These are phyloP conservation scores for Pichia deserticola DNA, from an alignment of 805 yeast genomes.

Conservation along the genomic window DNA sequence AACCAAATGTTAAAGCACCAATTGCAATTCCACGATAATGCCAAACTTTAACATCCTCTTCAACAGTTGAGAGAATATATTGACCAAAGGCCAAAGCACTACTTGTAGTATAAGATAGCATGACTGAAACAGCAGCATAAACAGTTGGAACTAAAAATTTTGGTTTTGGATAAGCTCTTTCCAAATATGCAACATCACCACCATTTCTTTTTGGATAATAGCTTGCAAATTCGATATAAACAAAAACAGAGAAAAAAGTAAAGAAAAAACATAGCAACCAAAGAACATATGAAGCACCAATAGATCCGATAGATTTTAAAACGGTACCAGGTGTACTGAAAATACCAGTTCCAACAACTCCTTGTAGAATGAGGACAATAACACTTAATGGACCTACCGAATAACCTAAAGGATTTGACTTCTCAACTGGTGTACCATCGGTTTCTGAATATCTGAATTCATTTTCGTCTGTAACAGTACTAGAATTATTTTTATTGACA, in stretches of 20 bases:
- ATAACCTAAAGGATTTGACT: slow-evolving; percentile 25
- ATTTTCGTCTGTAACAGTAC: too few relatives aligned
- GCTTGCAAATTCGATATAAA: slow-evolving; percentile 36
- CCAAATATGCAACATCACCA: slow-evolving; percentile 79
- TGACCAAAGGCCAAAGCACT: slow-evolving; percentile 76
- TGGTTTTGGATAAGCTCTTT: slow-evolving; percentile 62
- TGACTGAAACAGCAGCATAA: slow-evolving; percentile 64
- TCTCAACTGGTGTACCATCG: slow-evolving; percentile 29
- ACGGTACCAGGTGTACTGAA: slow-evolving; percentile 63
- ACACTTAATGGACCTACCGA: slow-evolving; percentile 37
- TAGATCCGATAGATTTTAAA: slow-evolving; percentile 36
- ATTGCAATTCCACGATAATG: slow-evolving; percentile 70
- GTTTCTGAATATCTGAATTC: too few relatives aligned
- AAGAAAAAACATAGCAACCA: slow-evolving; percentile 37
- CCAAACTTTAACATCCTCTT: slow-evolving; percentile 62
- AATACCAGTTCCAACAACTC: slow-evolving; percentile 73
- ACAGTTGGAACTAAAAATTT: slow-evolving; percentile 56
- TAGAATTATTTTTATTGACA: too few relatives aligned
- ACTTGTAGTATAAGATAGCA: slow-evolving; percentile 83
- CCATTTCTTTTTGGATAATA: slow-evolving; percentile 56
- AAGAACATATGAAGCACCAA: slow-evolving; percentile 37
- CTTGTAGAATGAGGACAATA: slow-evolving; percentile 55
- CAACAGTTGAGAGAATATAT: slow-evolving; percentile 69
- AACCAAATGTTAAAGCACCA: slow-evolving; percentile 65
- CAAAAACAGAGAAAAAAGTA: slow-evolving; percentile 30